phyloP scores from a whole-genome alignment of 1,284 basidiomycete species.

The Takashimella tepidaria region DNA sequence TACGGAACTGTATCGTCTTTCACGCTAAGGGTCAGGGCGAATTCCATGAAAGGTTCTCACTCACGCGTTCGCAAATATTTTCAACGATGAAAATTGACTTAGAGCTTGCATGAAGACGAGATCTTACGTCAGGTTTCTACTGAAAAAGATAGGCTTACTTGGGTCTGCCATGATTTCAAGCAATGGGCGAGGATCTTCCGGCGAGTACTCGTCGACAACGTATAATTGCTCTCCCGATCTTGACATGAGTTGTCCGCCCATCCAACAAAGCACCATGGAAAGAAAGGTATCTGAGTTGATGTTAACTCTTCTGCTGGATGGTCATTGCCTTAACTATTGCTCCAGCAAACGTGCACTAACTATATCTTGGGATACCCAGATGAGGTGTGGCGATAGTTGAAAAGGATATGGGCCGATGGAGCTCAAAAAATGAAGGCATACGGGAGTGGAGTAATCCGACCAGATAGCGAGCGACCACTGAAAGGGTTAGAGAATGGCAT shows the following conservation, averaged over 20 bases:
- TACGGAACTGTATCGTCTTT: constrained; percentile 79
- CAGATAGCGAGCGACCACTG: constrained; percentile 45
- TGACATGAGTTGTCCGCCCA: constrained; percentile 72
- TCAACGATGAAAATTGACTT: constrained; percentile 60
- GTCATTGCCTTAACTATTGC: no score
- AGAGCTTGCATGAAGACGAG: constrained; percentile 74
- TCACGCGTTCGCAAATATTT: constrained; percentile 80
- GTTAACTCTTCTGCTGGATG: no score
- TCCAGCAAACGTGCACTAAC: no score
- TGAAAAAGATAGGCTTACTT: constrained; percentile 50
- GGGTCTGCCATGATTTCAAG: constrained; percentile 82
- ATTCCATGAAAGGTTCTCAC: constrained; percentile 26
- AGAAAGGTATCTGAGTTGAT: constrained; percentile 50
- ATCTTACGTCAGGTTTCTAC: constrained; percentile 49
- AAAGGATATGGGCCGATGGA: constrained; percentile 33
- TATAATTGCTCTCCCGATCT: constrained; percentile 79
- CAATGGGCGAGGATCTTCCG: constrained; percentile 59
- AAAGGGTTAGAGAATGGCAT: background rate
- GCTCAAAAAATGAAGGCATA: constrained; percentile 39
- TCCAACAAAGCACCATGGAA: constrained; percentile 55
- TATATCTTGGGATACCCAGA: constrained; percentile 38
- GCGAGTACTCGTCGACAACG: constrained; percentile 66
- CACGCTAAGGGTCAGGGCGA: constrained; percentile 33
- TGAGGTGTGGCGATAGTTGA: constrained; percentile 43
- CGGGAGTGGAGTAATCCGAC: constrained; percentile 40